Conservation (phyloP, 108 stramenopile species). For the Cyclotella sp. region DNA sequence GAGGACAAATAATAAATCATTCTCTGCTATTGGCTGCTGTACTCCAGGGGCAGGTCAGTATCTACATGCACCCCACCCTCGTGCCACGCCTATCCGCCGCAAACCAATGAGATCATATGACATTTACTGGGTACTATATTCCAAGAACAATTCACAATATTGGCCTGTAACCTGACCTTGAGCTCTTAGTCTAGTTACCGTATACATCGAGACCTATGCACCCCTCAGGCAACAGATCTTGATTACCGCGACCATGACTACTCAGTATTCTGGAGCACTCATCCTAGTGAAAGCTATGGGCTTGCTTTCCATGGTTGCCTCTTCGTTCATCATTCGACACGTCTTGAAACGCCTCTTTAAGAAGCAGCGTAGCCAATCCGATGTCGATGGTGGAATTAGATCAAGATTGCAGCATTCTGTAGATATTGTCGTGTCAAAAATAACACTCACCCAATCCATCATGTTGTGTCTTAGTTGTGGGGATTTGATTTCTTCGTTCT, state of each 20-base stretch:
- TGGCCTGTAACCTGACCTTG: too few species aligned
- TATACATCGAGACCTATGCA: too few species aligned
- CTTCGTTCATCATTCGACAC: conserved; percentile 10
- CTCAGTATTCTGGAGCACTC: not conserved
- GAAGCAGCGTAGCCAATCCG: not conserved
- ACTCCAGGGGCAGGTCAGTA: too few species aligned
- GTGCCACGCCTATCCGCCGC: too few species aligned
- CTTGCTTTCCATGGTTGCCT: conserved; percentile 18
- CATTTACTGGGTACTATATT: too few species aligned
- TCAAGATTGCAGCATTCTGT: too few species aligned
- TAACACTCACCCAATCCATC: conserved; percentile 14
- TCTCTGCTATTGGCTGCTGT: too few species aligned
- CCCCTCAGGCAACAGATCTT: not conserved
- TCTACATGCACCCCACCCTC: too few species aligned
- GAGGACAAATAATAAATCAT: too few species aligned
- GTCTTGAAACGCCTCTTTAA: not conserved
- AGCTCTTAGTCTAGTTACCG: too few species aligned
- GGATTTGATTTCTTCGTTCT: conserved; percentile 23
- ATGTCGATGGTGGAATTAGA: not conserved
- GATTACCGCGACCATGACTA: not conserved
- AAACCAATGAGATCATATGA: too few species aligned
- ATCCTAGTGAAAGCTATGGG: conserved; percentile 11
- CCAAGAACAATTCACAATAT: too few species aligned
- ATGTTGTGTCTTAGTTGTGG: conserved; percentile 16
- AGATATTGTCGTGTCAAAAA: not conserved